Evolutionary conservation across 768 basidiomycete genomes (phyloP), one percentile per base, ranked within the genome.

Genomic region (Wakefieldia striispora): DNA sequence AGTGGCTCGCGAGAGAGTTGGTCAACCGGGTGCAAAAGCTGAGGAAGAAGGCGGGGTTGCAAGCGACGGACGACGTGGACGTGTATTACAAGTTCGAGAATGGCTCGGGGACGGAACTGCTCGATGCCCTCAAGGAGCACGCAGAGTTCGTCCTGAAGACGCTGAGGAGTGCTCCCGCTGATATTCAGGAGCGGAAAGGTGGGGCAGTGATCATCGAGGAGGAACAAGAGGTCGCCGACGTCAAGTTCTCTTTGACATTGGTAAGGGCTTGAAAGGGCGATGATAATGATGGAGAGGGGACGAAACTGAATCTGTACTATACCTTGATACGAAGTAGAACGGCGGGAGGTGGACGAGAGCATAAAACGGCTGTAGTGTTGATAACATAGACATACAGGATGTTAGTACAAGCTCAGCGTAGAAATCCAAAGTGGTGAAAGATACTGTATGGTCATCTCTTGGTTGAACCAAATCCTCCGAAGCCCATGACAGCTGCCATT

Each of bases 1-100:
- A 97, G 73, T 94, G 91, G 76, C 76, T 94, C 21, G 86, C 91
- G 40, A 82, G 97, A 39, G 91, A 95, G 68, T 69, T 97, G 56
- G 87, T 88, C 55, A 95, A 94, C 57, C 86, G 95, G 46, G 86
- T 97, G 37, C 97, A 99, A 73, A 92, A 91, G 66, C 74, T 97
- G 52, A 79, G 97, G 59, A 99, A 99, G 75, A 92, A 94, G 70
- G 94, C 93, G 1, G 93, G 94, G 13, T 75, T 98, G 55, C 92
- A 94, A 69, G 87, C 95, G 17, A 94, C 93, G 7, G 97, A 99
- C 64, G 91, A 97, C 63, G 84, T 97, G 24, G 79, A 90, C 45
- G 80, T 97, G 35, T 95, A 85, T 71, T 94, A 94, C 72, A 70
- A 70, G 50, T 89, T 95, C 65, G 84, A 86, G 60, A 79, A 80